Evolutionary conservation across 129 eudicot genomes (phyloP).

Genomic region (Saussurea involucrata): DNA sequence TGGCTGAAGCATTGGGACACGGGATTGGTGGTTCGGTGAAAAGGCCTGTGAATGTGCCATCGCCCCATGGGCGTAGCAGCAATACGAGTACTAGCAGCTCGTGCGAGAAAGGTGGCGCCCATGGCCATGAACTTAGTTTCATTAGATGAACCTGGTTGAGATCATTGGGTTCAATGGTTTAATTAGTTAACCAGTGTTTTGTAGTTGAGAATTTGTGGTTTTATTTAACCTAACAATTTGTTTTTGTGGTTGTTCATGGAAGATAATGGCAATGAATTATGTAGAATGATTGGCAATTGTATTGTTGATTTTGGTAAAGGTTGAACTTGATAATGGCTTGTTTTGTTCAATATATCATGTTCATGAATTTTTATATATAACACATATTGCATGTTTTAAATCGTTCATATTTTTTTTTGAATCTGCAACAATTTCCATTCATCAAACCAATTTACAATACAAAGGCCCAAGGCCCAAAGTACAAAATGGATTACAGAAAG

Average conservation of each 20-base stretch:
- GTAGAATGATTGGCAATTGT: slow-evolving; percentile 14
- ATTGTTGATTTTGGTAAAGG: not conserved
- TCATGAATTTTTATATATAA: too few species aligned
- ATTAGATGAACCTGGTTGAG: slow-evolving; percentile 21
- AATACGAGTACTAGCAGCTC: slow-evolving; percentile 44
- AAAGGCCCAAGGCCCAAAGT: too few species aligned
- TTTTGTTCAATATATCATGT: too few species aligned
- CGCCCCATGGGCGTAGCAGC: slow-evolving; percentile 32
- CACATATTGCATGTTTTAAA: too few species aligned
- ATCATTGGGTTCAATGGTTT: not conserved
- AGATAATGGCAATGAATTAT: slow-evolving; percentile 22
- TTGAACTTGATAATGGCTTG: too few species aligned
- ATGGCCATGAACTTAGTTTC: slow-evolving; percentile 36
- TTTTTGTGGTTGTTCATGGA: not conserved
- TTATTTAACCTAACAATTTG: not conserved
- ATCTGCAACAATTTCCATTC: too few species aligned
- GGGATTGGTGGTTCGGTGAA: slow-evolving; percentile 33
- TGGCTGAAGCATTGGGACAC: slow-evolving; percentile 78
- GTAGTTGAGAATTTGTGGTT: slow-evolving; percentile 9
- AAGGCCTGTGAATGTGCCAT: slow-evolving; percentile 15
- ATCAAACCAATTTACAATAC: too few species aligned
- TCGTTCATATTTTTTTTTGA: too few species aligned
- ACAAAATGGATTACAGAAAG: too few species aligned
- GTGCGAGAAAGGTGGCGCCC: slow-evolving; percentile 33
- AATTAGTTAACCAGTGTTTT: not conserved